Conservation (phyloP, 1,284 basidiomycete species). For the Boletus subluridellus region DNA sequence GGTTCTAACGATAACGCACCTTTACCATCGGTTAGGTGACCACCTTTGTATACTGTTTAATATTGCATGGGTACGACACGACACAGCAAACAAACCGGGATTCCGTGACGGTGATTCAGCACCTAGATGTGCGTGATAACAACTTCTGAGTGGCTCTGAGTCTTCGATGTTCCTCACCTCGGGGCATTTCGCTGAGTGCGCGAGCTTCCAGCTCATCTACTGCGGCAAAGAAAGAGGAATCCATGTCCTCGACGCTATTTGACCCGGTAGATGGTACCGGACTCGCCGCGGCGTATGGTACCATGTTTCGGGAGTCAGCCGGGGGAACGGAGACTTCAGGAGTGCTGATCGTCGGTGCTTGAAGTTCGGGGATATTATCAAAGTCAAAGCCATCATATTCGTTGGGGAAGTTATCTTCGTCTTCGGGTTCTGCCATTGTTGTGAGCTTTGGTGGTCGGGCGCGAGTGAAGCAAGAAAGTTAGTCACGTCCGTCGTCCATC, state of each 20-base stretch:
- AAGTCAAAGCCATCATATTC: slow-evolving; percentile 41
- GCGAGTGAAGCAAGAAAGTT: background rate
- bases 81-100: slow-evolving; percentile 8
- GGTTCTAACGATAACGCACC: slow-evolving; percentile 6
- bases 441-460: background rate
- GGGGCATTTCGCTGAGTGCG: slow-evolving; percentile 9
- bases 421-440: slow-evolving; percentile 25
- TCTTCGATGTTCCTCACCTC: slow-evolving; percentile 8
- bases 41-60: slow-evolving; percentile 14
- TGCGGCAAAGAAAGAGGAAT: slow-evolving; percentile 36
- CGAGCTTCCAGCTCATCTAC: slow-evolving; percentile 42
- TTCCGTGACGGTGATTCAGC: background rate
- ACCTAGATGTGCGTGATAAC: background rate
- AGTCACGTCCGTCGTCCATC: background rate
- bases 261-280: slow-evolving; percentile 23
- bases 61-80: background rate
- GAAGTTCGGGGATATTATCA: slow-evolving; percentile 34
- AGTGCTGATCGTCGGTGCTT: slow-evolving; percentile 27
- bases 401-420: slow-evolving; percentile 41
- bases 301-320: background rate
- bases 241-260: slow-evolving; percentile 36
- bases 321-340: background rate
- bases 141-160: background rate
- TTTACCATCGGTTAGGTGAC: background rate
- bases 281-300: slow-evolving; percentile 6